phyloP scores from a whole-genome alignment of 345 rosid genomes.

The Syzygium aqueum region DNA sequence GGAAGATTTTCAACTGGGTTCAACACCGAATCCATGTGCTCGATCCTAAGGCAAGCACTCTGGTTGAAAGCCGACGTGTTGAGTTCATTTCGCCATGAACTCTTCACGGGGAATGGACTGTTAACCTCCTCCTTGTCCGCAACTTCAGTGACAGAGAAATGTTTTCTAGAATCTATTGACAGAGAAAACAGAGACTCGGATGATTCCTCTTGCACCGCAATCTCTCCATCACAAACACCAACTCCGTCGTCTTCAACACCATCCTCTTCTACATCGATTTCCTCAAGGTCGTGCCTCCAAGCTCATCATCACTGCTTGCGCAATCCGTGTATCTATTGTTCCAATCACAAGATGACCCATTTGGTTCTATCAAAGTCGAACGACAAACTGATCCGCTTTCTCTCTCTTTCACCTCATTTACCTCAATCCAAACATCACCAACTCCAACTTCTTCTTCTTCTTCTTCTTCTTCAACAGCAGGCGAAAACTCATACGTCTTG shows the following conservation, averaged over 20 bases:
- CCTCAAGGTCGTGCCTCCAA: slow-evolving; percentile 8
- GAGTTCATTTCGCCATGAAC: slow-evolving; percentile 3
- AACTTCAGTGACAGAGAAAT: slow-evolving; percentile 7
- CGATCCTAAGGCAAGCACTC: slow-evolving; percentile 15
- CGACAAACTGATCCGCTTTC: neutral
- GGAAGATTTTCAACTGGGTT: slow-evolving; percentile 42
- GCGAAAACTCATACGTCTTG: slow-evolving; percentile 9
- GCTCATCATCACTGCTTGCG: slow-evolving; percentile 12
- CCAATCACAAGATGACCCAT: neutral
- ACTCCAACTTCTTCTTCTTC: neutral
- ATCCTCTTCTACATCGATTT: neutral
- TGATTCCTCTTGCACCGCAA: slow-evolving; percentile 32
- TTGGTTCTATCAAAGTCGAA: neutral
- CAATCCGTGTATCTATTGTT: slow-evolving; percentile 19
- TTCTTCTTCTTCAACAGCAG: slow-evolving; percentile 10
- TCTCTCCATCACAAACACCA: neutral
- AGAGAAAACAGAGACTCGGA: slow-evolving; percentile 60
- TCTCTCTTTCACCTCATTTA: slow-evolving; percentile 3
- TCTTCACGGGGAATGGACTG: slow-evolving; percentile 13
- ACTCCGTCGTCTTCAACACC: neutral
- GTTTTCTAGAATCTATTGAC: slow-evolving; percentile 47
- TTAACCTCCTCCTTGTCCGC: slow-evolving; percentile 37
- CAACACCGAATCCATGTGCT: slow-evolving; percentile 27
- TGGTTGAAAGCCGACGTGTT: slow-evolving; percentile 5
- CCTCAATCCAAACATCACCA: slow-evolving; percentile 1